phyloP scores from a whole-genome alignment of 441 rosid species.

The Gossypium trilobum region DNA sequence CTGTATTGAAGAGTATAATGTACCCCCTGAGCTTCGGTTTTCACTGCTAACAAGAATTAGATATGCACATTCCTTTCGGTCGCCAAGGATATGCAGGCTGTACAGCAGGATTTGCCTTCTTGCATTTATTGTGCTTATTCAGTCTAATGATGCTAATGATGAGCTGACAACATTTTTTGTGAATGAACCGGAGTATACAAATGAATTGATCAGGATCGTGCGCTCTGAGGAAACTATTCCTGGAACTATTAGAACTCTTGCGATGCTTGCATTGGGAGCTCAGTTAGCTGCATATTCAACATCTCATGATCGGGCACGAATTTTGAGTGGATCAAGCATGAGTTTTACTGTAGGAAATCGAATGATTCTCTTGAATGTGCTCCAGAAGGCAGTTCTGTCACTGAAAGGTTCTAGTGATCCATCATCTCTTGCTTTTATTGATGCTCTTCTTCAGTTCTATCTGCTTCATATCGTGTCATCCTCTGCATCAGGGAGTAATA shows the following conservation, averaged over 20 bases:
- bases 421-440: conserved; percentile 82
- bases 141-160: conserved; percentile 88
- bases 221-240: conserved; percentile 80
- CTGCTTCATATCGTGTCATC: conserved; percentile 93
- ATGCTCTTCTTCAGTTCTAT: conserved; percentile 95
- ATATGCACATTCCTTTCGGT: conserved; percentile 89
- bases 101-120: conserved; percentile 93
- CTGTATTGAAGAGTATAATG: conserved; percentile 68
- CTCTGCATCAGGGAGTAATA: conserved; percentile 82
- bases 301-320: conserved; percentile 89
- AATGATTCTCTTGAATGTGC: conserved; percentile 88
- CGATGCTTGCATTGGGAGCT: conserved; percentile 92
- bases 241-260: conserved; percentile 81
- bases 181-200: conserved; percentile 94
- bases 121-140: conserved; percentile 90
- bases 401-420: conserved; percentile 72
- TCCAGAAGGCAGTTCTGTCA: conserved; percentile 85
- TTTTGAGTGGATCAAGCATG: conserved; percentile 84
- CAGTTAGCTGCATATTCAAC: conserved; percentile 93
- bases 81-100: conserved; percentile 76
- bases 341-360: conserved; percentile 94
- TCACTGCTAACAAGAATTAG: conserved; percentile 83
- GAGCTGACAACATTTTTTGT: conserved; percentile 84
- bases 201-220: conserved; percentile 89
- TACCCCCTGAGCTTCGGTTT: conserved; percentile 73